phyloP scores from a whole-genome alignment of 1,139 yeast genomes.

The Blastobotrys capitulatus region DNA sequence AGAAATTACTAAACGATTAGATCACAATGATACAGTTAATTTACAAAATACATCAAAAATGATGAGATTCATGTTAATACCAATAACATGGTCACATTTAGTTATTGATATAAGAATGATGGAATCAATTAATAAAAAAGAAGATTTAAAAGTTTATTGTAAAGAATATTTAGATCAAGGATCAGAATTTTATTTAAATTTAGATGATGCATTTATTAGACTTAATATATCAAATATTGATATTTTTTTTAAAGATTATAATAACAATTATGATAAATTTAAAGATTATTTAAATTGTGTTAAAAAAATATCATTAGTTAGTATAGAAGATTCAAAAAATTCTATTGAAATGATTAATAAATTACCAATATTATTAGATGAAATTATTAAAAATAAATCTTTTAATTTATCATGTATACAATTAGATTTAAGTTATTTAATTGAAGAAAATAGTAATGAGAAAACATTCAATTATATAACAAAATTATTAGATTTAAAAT shows the following conservation, averaged over 20 bases:
- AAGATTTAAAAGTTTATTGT: not conserved
- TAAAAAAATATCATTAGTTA: not conserved
- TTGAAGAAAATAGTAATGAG: not conserved
- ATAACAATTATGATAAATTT: not conserved
- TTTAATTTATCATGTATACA: not conserved
- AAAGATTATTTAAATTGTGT: not conserved
- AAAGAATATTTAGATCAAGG: not conserved
- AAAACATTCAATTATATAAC: too few species aligned
- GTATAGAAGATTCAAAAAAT: not conserved
- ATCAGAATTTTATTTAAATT: not conserved
- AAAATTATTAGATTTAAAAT: not conserved
- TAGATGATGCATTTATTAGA: not conserved
- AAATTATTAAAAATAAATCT: not conserved
- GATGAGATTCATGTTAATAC: not conserved
- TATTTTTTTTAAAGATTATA: not conserved
- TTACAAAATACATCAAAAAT: not conserved
- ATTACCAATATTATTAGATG: not conserved
- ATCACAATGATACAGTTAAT: not conserved
- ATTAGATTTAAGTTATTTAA: not conserved
- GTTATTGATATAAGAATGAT: not conserved
- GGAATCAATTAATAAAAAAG: not conserved
- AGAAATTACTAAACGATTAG: slow-evolving; percentile 1
- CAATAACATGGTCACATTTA: slow-evolving; percentile 5
- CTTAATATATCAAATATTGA: not conserved
- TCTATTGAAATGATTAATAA: not conserved